Base-by-base conservation (phyloP, 2,329 filamentous ascomycete species). In the Alternaria longipes region DNA sequence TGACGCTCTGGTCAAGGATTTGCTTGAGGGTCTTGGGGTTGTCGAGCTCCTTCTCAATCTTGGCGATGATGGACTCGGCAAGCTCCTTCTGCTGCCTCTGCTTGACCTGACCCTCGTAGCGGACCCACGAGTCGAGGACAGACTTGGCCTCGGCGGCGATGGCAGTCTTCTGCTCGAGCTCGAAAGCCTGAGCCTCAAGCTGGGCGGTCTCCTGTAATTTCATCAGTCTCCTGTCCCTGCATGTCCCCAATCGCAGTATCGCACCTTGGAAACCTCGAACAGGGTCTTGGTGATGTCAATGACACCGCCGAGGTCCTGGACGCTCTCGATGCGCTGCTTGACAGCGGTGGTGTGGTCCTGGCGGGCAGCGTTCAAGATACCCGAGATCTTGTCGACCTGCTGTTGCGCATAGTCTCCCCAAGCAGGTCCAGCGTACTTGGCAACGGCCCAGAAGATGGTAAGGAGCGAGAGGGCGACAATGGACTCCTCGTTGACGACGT, bases 21-120 rank as follows among this genome's bases (percentile, higher is more conserved):
- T 97, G 93, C 87, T 97, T 93, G 75, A 99, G 90, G 71, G 90
- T 87, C 89, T 94, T 98, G 81, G 96, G 95, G 88, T 91, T 97
- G 88, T 97, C 92, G 61, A 99, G 89, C 87, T 98, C 94, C 89
- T 98, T 98, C 83, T 92, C 90, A 80, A 98, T 95, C 89, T 97
- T 99, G 86, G 91, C 89, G 78, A 99, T 98, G 82, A 99, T 86
- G 81, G 85, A 89, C 80, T 97, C 90, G 68, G 95, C 93, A 70
- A 99, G 89, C 87, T 99, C 95, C 83, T 87, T 90, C 88, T 99
- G 95, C 87, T 99, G 93, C 81, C 95, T 91, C 86, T 94, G 91
- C 91, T 98, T 99, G 79, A 99, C 94, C 87, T 98, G 95, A 75
- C 91, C 86, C 86, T 99, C 95, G 83, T 99, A 99, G 81, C 95